Base-by-base conservation (phyloP, 257 asterid genomes). In the Nicotiana obtusifolia region DNA sequence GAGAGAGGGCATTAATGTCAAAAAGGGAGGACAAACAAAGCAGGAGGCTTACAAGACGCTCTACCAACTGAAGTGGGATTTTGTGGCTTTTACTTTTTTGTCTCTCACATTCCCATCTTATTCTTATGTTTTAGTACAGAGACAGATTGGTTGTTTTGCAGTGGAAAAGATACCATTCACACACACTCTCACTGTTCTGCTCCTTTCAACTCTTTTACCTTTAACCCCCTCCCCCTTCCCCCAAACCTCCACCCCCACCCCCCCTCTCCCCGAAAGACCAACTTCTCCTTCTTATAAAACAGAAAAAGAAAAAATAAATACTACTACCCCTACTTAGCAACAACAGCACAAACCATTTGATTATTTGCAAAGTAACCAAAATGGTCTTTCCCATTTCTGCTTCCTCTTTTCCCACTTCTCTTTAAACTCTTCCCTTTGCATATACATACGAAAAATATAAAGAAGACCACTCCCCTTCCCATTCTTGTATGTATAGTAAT, bases 101-200 rank as follows among this genome's bases (percentile, higher is more conserved):
- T 80, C 49, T 11, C 17, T 65, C 78, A 80, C 83, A 80, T 80
- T 80, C 83, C 83, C 83, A 44, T 49, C 54, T 80, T 16, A 20
- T 64, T 44, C 83, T 65, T 20, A 80, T 30, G 66, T 65, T 75
- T 75, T 69, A 80, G 59, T 35, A 68, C 67, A 65, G 26, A 35
- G 83, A 80, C 83, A 80, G 83, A 65, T 71, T 26, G 31, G 83
- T 80, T 17, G 78, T 47, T 75, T 75, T 24, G 62, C 77, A 52
- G 78, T 19, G 54, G 5, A 28, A 47, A 80, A 80, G 24, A 56
- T 11, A 80, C 71, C 69, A 64, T 77, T 54, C n/a, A 44, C 7
- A 67, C 54, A 47, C 24, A 22, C 47, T 54, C 4, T 3, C 65
- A 49, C 65, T 24, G 26, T 79, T 80, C 82, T 19, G 26, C 20